Base-by-base conservation (phyloP, 2,329 filamentous ascomycete genomes). In the Calonectria hawksworthii region DNA sequence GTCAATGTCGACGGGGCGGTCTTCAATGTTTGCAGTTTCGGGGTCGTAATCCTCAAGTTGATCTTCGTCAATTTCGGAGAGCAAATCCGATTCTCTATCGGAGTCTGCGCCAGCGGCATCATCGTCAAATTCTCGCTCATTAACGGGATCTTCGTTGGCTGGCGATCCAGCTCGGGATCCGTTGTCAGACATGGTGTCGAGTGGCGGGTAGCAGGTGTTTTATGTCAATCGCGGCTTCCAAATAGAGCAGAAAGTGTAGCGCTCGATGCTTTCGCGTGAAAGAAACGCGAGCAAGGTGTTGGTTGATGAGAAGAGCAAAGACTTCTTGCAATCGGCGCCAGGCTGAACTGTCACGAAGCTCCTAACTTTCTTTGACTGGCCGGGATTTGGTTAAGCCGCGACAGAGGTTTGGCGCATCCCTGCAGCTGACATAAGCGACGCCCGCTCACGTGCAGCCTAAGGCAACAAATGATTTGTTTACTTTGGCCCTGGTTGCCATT, bases 21-120 rank as follows among this genome's bases (percentile, higher is more conserved):
- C 89, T 81, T 93, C 91, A 50, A 93, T 89, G 65, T 92, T 91
- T 74, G 91, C 91, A 8, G 89, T 91, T 54, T 90, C 88, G 13
- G 92, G 90, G 76, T 94, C 92, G 84, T 94, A 94, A 76, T 94
- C 92, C 76, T 91, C 92, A 75, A 94, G 93, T 80, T 94, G 91
- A 70, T 93, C 89, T 80, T 93, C 93, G 80, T 94, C 93, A 76
- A 94, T 91, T 81, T 94, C 93, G 28, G 92, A 94, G 1, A 94
- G 88, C 50, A 89, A 84, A 77, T 92, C 91, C 0, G 90, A 91
- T 16, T 92, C 90, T 68, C 87, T 87, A 76, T 93, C 91, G 2
- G 88, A 89, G 68, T 85, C 86, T 8, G 84, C 86, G 7, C 84
- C 86, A 16, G 82, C 86, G 4, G 56, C 56, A 23, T 73, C 77